Base-by-base conservation (phyloP, 2,329 filamentous ascomycete genomes). In the Aspergillus floridensis region DNA sequence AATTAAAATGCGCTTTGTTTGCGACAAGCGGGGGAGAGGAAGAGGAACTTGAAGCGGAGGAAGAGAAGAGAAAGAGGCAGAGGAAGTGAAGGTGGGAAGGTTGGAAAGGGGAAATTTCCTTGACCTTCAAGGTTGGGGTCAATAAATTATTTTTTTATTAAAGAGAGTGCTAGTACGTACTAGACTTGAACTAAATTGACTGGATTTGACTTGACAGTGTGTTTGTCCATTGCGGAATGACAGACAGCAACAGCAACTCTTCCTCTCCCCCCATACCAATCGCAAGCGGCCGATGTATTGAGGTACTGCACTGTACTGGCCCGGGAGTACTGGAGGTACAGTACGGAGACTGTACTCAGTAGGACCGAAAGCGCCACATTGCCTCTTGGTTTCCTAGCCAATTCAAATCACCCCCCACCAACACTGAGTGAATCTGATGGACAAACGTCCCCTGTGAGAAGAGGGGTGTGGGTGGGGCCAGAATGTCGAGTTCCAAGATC, bases 341-440 rank as follows among this genome's bases (percentile, higher is more conserved):
- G 26, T 29, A 29, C 26, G 7, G 7, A 26, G 26, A 26, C 26
- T 29, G 26, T 29, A 29, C 26, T 55, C 32, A 16, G 32, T 35
- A 31, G 53, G 41, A 55, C 61, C 41, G 59, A 50, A 63, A 61
- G 50, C 59, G 56, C 59, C 59, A 61, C 61, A 46, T 62, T 56
- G 50, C 56, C 49, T 55, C 29, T 38, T 47, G 21, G 24, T 22
- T 56, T 54, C 44, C 31, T 46, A 49, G 49, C 38, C 19, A 44
- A 48, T 24, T 26, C 24, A 32, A 12, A 12, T 12, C 32, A 35
- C 32, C 38, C 38, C 49, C 46, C 56, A 35, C 56, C 35, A 14
- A 19, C 21, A 44, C 29, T 49, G 16, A 21, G 14, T 35, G 29
- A 16, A 21, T 24, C 31, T 53, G 51, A 44, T 44, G 21, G 19